Conservation (phyloP, 116 monocot genomes). For the Papilionanthe hybrid region DNA sequence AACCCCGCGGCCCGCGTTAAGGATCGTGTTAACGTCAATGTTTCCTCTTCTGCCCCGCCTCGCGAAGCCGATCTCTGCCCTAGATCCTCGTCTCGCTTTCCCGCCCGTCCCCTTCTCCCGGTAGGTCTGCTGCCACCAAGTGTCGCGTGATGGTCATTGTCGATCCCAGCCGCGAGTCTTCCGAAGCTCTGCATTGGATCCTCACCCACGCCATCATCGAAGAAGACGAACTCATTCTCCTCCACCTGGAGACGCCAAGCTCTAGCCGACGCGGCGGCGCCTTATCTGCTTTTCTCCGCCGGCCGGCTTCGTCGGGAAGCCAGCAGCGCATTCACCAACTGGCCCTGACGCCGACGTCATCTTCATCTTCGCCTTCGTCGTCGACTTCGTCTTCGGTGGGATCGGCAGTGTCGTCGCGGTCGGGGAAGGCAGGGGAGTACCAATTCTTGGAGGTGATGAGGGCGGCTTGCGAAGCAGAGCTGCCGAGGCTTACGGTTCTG, state of each 20-base stretch:
- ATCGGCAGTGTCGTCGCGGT: not conserved
- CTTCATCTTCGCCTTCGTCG: no score
- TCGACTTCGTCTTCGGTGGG: constrained; percentile 3
- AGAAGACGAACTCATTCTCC: constrained; percentile 61
- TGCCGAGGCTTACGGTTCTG: constrained; percentile 58
- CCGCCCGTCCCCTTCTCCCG: no score
- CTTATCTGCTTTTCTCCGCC: constrained; percentile 38
- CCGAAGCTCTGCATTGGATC: constrained; percentile 66
- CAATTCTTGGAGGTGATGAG: constrained; percentile 71
- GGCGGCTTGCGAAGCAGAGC: constrained; percentile 41
- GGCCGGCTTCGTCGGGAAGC: not conserved
- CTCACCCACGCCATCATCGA: constrained; percentile 69
- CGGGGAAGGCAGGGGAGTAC: constrained; percentile 6
- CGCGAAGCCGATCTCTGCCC: no score
- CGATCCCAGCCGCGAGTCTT: constrained; percentile 51
- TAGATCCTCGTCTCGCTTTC: no score
- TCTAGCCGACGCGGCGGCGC: constrained; percentile 6
- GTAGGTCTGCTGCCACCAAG: constrained; percentile 21
- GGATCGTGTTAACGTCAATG: no score
- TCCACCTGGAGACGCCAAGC: constrained; percentile 41
- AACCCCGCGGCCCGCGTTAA: no score
- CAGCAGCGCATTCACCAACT: not conserved
- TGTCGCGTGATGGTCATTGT: constrained; percentile 48
- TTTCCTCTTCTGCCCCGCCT: no score
- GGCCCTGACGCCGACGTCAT: not conserved